These are phyloP conservation scores for Salix koriyanagi DNA, from an alignment of 345 rosid species.

Conservation along the genomic window DNA sequence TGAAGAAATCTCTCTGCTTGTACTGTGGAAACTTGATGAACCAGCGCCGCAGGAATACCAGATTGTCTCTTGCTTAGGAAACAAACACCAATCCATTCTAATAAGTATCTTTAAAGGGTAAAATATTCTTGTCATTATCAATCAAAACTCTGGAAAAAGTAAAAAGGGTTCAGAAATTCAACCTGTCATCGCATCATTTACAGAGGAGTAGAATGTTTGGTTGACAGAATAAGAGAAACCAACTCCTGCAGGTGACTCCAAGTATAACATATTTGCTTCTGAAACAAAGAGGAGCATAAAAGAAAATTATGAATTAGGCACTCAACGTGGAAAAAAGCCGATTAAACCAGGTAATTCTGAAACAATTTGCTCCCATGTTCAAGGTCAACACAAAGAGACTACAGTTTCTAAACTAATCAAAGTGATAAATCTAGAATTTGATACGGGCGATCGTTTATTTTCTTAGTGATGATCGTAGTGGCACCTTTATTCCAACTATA, in stretches of 20 bases:
- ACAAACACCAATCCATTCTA: neutral
- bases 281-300: neutral
- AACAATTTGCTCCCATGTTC: no score
- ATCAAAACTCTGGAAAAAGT: neutral
- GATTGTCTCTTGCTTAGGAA: constrained; percentile 6
- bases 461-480: no score
- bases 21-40: neutral
- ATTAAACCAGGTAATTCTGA: no score
- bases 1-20: constrained; percentile 4
- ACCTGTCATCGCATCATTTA: constrained; percentile 8
- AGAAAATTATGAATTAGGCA: neutral
- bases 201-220: neutral
- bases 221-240: constrained; percentile 12
- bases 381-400: no score
- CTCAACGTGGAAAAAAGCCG: no score
- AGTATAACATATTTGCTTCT: constrained; percentile 14
- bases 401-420: no score
- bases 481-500: constrained; percentile 19
- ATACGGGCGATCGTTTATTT: no score
- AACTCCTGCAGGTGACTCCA: constrained; percentile 20
- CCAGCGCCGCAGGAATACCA: constrained; percentile 3
- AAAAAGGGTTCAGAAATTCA: neutral
- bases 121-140: no score
- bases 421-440: no score
- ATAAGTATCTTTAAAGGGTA: no score